A percentile compares a stretch with the other conserved stretches of the same genome.
Conservation (phyloP, 2,329 filamentous ascomycete genomes). For the Fusarium sp. region DNA sequence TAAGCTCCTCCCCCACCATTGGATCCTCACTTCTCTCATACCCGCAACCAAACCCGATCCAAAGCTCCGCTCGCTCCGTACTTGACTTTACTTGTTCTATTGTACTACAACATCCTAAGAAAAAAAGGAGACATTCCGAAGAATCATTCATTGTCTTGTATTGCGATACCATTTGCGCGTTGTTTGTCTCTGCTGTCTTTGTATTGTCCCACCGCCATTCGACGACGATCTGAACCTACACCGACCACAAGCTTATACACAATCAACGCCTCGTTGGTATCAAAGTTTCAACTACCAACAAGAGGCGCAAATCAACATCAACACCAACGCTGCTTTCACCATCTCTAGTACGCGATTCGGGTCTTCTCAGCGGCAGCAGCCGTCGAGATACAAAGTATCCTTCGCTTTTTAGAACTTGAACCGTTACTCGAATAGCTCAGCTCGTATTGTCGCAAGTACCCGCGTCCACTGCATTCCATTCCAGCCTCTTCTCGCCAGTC, state of each 20-base stretch:
- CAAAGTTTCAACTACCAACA: constrained; percentile 29
- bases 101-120: constrained; percentile 20
- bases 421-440: constrained; percentile 9
- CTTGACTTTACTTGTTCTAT: constrained; percentile 7
- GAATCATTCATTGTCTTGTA: constrained; percentile 21
- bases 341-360: neutral
- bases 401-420: constrained; percentile 16
- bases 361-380: constrained; percentile 35
- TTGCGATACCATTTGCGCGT: constrained; percentile 7
- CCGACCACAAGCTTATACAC: constrained; percentile 8
- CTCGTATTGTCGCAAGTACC: constrained; percentile 35
- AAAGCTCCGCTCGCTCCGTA: constrained; percentile 39
- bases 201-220: neutral
- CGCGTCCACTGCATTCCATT: constrained; percentile 49
- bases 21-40: constrained; percentile 10
- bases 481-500: constrained; percentile 35
- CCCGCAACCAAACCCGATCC: constrained; percentile 31
- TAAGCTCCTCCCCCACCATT: constrained; percentile 31
- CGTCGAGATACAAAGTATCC: constrained; percentile 29
- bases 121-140: constrained; percentile 13
- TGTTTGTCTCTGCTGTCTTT: constrained; percentile 6
- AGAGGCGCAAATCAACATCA: constrained; percentile 11
- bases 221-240: constrained; percentile 24
- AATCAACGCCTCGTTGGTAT: constrained; percentile 22
- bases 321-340: constrained; percentile 8